Base-by-base conservation (phyloP, 169 alveolate genomes). In the Plasmodium inui region DNA sequence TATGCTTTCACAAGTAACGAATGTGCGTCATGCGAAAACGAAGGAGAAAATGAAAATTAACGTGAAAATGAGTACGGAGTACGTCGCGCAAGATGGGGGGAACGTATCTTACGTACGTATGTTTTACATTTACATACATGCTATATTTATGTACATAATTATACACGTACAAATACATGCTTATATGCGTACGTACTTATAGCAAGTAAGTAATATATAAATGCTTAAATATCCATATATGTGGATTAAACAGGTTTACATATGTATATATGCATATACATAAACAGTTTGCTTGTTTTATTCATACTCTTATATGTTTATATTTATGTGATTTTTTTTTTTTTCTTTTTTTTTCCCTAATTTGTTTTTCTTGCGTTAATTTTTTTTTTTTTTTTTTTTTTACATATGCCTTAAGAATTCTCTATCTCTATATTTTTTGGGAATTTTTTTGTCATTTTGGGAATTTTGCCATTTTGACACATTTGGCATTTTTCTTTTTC, bases 41-140 rank as follows among this genome's bases (percentile, higher is more conserved):
- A 28, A 32, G 10, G 7, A 14, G 61, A 50, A 50, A 12, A 50
- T 50, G 61, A 50, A 12, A 44, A 44, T 8, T 0, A 44, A 44
- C 0, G 61, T 0, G 61, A 50, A 50, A 50, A 14, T 8, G 61
- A 50, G 61, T 50, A 50, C 22, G 61, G 22, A 50, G 61, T 50
- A 50, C 61, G 61, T 50, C 61, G 22, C 61, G 61, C 61, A 50
- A 50, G 61, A 50, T 19, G 12, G 61, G 61, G 8, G 61, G 22
- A 19, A 50, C 61, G 61, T 50, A 50, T 14, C 8, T 50, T 83
- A 67, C 34, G 30, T 83, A 83, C 73, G 50, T 83, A 83, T 83
- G 39, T 74, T 34, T 50, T 50, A 50, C 61, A 50, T 50, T 50
- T 28, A 82, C 72, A 82, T 53, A 26, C 72, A 46, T 41, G 44